Conservation (phyloP, 106 monocot genomes). For the Acorus gramineus region DNA sequence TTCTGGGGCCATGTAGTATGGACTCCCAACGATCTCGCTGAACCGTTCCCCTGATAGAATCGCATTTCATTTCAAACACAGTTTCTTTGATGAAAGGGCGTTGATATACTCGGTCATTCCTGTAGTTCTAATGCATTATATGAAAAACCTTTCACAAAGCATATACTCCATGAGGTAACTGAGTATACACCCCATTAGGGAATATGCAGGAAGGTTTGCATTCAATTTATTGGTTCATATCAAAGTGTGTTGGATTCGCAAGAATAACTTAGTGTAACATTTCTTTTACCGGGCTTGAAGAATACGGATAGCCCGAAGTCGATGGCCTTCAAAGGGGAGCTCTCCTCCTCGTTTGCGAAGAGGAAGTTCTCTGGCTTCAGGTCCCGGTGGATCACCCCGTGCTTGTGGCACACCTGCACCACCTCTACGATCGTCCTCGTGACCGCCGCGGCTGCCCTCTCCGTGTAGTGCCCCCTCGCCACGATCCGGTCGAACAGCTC, state of each 20-base stretch:
- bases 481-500: too few relatives aligned
- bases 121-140: too few relatives aligned
- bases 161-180: too few relatives aligned
- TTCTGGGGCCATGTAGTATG: slow-evolving; percentile 67
- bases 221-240: not conserved
- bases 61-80: too few relatives aligned
- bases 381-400: slow-evolving; percentile 55
- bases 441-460: slow-evolving; percentile 1
- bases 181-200: too few relatives aligned
- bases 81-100: too few relatives aligned
- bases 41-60: slow-evolving; percentile 30
- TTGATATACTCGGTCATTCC: too few relatives aligned
- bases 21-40: slow-evolving; percentile 51
- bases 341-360: slow-evolving; percentile 32
- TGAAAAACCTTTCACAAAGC: too few relatives aligned
- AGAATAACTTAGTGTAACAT: too few relatives aligned
- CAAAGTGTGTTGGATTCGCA: too few relatives aligned
- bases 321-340: slow-evolving; percentile 43
- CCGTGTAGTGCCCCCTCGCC: not conserved
- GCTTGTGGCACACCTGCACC: slow-evolving; percentile 32
- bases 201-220: not conserved
- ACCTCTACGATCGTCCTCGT: not conserved
- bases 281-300: slow-evolving; percentile 35
- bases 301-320: slow-evolving; percentile 66
- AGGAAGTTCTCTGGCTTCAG: slow-evolving; percentile 70